Evolutionary conservation across 768 basidiomycete genomes (phyloP), one percentile per base, ranked within the genome.

Genomic region (Mycena albidolilacea): DNA sequence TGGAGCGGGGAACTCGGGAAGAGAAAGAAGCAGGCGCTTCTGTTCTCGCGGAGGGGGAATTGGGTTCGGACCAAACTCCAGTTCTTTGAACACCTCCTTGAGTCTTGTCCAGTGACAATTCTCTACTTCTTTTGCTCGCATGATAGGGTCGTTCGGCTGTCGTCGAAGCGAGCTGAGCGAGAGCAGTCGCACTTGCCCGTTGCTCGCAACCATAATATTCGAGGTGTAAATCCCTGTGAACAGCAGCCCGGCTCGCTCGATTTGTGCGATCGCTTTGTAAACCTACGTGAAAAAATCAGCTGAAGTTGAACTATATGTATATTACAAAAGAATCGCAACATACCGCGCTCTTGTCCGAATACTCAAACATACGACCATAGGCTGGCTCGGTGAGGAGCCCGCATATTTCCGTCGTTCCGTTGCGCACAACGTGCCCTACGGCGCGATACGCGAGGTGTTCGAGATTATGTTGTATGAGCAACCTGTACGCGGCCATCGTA

Each of bases 371-470:
- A 46, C 78, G 69, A 5, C 78, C 78, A 39, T 61, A n/a, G 19
- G 54, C 52, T 2, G 70, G 44, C 69, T 77, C 78, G 11, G 76
- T 74, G 61, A 79, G 73, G 41, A 79, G 52, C 30, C 77, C 78
- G n/a, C 76, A 75, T 9, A 78, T 69, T 38, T 72, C 46, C 23
- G 12, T 6, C 19, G 64, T 71, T 17, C 76, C 78, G 44, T 72
- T 52, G 35, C 72, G 76, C 21, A 71, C 69, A 35, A 79, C 70
- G 52, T 79, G 78, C n/a, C 69, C 78, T 7, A 79, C 41, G 41
- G 63, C 70, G 68, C 37, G 78, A 38, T 44, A 79, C 17, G 62
- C 71, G 58, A 64, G 73, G 55, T 41, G 68, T 55, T 64, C 68
- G 46, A 67, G 75, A 50, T 52, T 35, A 19, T 43, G 48, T 35